Conservation (phyloP, 768 basidiomycete species). For the Fomitopsis pulvina region DNA sequence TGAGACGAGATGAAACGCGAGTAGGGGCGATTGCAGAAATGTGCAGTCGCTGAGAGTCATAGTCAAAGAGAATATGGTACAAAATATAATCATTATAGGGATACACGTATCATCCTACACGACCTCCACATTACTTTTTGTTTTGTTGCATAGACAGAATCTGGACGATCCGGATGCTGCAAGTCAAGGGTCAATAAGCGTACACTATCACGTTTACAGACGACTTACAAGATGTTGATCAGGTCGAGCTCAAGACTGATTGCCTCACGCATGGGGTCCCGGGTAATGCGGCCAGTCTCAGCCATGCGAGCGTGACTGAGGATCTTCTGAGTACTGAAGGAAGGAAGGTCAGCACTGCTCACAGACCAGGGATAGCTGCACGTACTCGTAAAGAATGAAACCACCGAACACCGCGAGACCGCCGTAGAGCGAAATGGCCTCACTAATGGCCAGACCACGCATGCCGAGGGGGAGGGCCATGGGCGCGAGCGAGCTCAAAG, state of each 20-base stretch:
- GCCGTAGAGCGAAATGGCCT: slow-evolving; percentile 79
- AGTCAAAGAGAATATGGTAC: background rate
- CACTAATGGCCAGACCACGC: slow-evolving; percentile 67
- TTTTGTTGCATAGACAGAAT: slow-evolving; percentile 65
- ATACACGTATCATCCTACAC: background rate
- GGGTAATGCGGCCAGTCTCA: slow-evolving; percentile 56
- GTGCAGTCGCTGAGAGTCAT: background rate
- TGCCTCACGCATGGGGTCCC: slow-evolving; percentile 75
- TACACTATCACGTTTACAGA: background rate
- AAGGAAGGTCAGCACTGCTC: slow-evolving; percentile 6
- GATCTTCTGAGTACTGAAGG: slow-evolving; percentile 74
- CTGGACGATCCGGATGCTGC: slow-evolving; percentile 74
- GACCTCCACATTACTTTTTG: slow-evolving; percentile 39
- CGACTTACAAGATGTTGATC: slow-evolving; percentile 80
- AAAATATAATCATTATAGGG: background rate
- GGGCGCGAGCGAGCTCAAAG: slow-evolving; percentile 80
- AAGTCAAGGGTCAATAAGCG: background rate
- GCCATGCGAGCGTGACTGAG: slow-evolving; percentile 68
- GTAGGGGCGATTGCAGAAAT: no score
- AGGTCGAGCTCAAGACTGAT: slow-evolving; percentile 78
- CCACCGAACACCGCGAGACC: slow-evolving; percentile 85
- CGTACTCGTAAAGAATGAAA: slow-evolving; percentile 83
- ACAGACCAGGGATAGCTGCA: background rate
- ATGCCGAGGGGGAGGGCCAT: slow-evolving; percentile 84
- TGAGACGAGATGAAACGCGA: no score